Base-by-base conservation (phyloP, 2,329 filamentous ascomycete genomes). In the Scolecobasidium constrictum region DNA sequence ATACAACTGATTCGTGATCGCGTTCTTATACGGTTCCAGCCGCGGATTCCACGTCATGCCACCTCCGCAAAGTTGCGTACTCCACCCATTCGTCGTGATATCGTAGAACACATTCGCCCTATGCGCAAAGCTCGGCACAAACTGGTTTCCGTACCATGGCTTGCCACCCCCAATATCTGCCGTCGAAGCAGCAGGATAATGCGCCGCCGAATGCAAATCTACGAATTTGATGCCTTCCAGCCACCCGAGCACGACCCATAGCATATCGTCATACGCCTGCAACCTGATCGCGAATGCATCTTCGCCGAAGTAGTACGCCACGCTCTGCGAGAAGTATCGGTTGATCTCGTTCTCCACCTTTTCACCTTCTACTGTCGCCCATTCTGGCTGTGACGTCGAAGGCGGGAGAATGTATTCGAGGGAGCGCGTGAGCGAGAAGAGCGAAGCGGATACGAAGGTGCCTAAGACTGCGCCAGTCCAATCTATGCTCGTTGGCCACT, bases 181-280 rank as follows among this genome's bases (percentile, higher is more conserved):
- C n/a, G 16, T 16, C 11, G 15, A 16, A 18, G 16, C 17, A 12
- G 17, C 23, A 3, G 61, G 59, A 52, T 81, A 83, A 57, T 85
- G 78, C 15, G 77, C 57, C 2, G 67, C 62, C 2, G 75, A 77
- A 56, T 93, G 86, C n/a, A 72, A 64, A 22, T 77, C 66, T 40
- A 90, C 75, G 55, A 94, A 87, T 50, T 83, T 79, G 48, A 87
- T 74, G 38, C 76, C 77, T 56, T 94, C 86, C 41, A 95, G 66
- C 88, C 90, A 95, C 48, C 83, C 86, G 28, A 96, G 71, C 2
- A 93, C 86, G 1, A 95, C 86, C 90, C 90, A 96, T 3, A 94
- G 73, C 66, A 94, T 94, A 58, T 96, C 90, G 56, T 95, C 90
- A 57, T 81, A 94, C 0, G 90, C 90, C 67, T 92, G 69, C 44